phyloP scores from a whole-genome alignment of 495 filamentous ascomycete genomes.

The Darksidea phi region DNA sequence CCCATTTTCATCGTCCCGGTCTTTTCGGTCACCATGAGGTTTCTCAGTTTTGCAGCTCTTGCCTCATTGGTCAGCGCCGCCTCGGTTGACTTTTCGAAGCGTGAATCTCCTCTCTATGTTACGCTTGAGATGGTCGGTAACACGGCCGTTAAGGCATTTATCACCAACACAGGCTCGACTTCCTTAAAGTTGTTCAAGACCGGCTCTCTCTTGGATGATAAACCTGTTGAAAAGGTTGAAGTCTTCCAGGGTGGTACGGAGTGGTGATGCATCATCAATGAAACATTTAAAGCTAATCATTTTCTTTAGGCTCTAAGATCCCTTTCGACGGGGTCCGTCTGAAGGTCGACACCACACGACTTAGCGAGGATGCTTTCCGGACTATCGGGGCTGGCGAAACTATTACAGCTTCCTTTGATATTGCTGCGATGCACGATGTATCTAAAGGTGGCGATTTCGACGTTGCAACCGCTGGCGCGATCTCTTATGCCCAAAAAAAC shows the following conservation, averaged over 20 bases:
- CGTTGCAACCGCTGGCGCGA: constrained; percentile 49
- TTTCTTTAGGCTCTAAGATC: constrained; percentile 47
- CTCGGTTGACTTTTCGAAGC: constrained; percentile 46
- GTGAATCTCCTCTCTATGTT: constrained; percentile 50
- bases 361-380: constrained; percentile 54
- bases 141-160: constrained; percentile 56
- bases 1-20: no score
- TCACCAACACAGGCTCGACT: constrained; percentile 57
- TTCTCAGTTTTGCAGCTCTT: constrained; percentile 36
- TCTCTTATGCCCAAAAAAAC: constrained; percentile 51
- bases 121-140: constrained; percentile 53
- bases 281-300: neutral
- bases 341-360: constrained; percentile 46
- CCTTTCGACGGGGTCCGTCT: constrained; percentile 57
- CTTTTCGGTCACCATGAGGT: constrained; percentile 7
- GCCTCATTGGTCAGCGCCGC: constrained; percentile 48
- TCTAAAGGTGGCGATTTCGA: constrained; percentile 48
- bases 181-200: constrained; percentile 58
- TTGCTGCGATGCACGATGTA: constrained; percentile 57
- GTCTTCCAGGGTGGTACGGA: constrained; percentile 55
- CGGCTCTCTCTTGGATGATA: constrained; percentile 58
- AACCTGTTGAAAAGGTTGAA: constrained; percentile 58
- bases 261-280: constrained; percentile 2
- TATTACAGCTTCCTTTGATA: constrained; percentile 55
- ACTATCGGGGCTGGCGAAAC: constrained; percentile 55